Evolutionary conservation across 805 yeast genomes (phyloP).

Genomic region (Barnettozyma vustinii): DNA sequence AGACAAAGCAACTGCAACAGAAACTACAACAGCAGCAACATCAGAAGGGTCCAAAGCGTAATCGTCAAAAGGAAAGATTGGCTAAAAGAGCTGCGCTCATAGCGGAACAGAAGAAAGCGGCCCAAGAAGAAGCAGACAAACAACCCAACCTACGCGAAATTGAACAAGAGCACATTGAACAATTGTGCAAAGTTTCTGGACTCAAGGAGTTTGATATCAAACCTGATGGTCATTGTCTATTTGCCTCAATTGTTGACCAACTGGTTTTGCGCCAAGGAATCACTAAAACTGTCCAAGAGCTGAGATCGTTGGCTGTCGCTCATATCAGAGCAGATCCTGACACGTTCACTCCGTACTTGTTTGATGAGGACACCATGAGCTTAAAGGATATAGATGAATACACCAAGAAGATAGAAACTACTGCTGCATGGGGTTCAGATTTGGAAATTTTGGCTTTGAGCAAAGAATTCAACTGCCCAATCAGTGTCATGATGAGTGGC

Average conservation of each 20-base stretch:
- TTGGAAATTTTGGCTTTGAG: constrained; percentile 83
- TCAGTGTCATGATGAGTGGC: constrained; percentile 76
- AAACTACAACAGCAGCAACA: constrained; percentile 17
- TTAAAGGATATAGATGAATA: constrained; percentile 64
- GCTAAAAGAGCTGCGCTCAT: constrained; percentile 72
- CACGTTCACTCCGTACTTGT: constrained; percentile 73
- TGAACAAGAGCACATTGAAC: constrained; percentile 63
- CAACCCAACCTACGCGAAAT: constrained; percentile 65
- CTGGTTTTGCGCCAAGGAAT: constrained; percentile 45
- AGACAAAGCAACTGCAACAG: background rate
- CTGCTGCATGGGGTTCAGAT: constrained; percentile 96
- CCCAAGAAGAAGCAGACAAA: constrained; percentile 59
- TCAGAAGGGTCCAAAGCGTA: constrained; percentile 46
- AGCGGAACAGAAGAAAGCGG: constrained; percentile 57
- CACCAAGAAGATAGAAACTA: constrained; percentile 58
- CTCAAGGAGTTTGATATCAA: constrained; percentile 61
- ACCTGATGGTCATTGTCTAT: constrained; percentile 94
- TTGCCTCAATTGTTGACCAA: constrained; percentile 82
- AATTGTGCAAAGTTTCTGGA: constrained; percentile 42
- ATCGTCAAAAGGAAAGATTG: constrained; percentile 79
- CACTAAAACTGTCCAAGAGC: constrained; percentile 37
- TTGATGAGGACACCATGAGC: constrained; percentile 69
- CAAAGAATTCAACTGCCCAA: constrained; percentile 62
- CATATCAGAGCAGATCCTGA: constrained; percentile 62
- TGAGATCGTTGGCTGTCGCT: constrained; percentile 60